These are phyloP conservation scores for Lepiota venenata DNA, from an alignment of 768 basidiomycete species.

Conservation along the genomic window DNA sequence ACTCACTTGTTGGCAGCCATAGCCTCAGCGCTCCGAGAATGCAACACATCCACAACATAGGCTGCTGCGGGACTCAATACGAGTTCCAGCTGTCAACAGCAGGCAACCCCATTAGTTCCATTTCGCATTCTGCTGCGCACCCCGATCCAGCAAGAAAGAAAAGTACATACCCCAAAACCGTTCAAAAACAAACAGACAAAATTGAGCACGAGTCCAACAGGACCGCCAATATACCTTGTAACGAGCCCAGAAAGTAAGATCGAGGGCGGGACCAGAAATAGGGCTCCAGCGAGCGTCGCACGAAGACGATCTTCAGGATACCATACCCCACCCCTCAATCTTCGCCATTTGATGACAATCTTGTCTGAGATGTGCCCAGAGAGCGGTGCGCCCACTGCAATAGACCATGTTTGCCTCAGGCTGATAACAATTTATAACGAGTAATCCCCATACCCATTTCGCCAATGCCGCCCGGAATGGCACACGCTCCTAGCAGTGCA, in stretches of 20 bases:
- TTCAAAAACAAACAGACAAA: constrained; percentile 57
- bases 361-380: constrained; percentile 59
- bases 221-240: constrained; percentile 47
- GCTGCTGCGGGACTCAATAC: constrained; percentile 46
- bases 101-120: neutral
- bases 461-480: constrained; percentile 58
- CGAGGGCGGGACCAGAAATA: constrained; percentile 50
- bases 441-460: constrained; percentile 45
- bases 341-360: constrained; percentile 42
- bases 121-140: neutral
- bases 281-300: constrained; percentile 42
- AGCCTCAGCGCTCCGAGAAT: constrained; percentile 50
- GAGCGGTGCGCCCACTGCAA: constrained; percentile 55
- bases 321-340: constrained; percentile 49
- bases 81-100: constrained; percentile 41
- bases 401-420: constrained; percentile 13
- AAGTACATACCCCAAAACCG: constrained; percentile 50
- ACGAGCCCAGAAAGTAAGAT: constrained; percentile 45
- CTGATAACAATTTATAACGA: neutral
- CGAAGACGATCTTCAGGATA: constrained; percentile 63
- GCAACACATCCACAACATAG: constrained; percentile 53
- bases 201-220: constrained; percentile 44
- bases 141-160: neutral
- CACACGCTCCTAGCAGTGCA: constrained; percentile 56
- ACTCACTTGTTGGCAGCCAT: constrained; percentile 49